phyloP scores from a whole-genome alignment of 257 asterid genomes.

The Datura wrightii region DNA sequence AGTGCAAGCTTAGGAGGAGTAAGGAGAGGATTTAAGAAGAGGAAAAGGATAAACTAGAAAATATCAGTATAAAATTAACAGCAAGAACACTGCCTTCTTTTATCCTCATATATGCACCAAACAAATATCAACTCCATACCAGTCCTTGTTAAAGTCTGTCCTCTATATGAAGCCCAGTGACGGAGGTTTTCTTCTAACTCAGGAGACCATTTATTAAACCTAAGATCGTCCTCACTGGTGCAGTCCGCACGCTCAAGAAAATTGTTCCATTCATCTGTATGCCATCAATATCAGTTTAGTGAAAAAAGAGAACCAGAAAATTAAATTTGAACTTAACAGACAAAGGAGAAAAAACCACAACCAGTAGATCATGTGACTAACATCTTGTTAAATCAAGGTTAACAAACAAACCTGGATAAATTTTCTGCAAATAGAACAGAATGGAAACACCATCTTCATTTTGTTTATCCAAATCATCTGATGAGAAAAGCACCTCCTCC shows the following conservation, averaged over 20 bases:
- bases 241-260: conserved; percentile 85
- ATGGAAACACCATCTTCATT: conserved; percentile 99
- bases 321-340: not conserved
- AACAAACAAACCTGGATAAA: conserved; percentile 83
- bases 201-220: conserved; percentile 61
- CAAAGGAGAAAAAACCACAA: conserved; percentile 14
- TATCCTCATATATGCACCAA: not conserved
- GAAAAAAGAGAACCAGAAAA: not conserved
- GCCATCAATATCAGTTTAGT: conserved; percentile 37
- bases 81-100: not conserved
- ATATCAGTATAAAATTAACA: not conserved
- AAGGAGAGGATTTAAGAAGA: not conserved
- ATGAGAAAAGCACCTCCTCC: conserved; percentile 95
- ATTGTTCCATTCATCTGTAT: conserved; percentile 95
- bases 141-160: conserved; percentile 95
- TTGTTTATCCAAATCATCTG: conserved; percentile 81
- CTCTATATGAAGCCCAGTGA: conserved; percentile 98
- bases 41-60: not conserved
- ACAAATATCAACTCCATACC: conserved; percentile 50
- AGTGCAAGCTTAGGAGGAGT: not conserved
- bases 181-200: conserved; percentile 85
- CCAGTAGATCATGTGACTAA: conserved; percentile 27
- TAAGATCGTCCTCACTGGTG: conserved; percentile 74
- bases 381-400: conserved; percentile 29
- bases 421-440: conserved; percentile 92